These are phyloP conservation scores for Fusarium illudens DNA, from an alignment of 2,329 filamentous ascomycete species.

Conservation along the genomic window DNA sequence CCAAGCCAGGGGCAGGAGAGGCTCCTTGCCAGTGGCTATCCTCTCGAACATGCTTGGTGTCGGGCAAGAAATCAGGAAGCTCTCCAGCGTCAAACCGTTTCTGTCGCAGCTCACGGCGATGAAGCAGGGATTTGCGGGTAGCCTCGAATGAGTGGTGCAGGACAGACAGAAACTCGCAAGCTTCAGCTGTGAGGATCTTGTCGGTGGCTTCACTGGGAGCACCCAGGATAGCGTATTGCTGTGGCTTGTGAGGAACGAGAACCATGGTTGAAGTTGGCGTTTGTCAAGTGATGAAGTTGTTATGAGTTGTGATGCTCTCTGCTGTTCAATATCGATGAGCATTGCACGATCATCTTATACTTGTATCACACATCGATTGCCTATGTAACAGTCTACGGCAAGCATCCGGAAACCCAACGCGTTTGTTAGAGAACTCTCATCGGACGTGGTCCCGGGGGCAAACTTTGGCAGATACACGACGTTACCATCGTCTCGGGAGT, in stretches of 20 bases:
- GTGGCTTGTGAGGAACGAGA: background rate
- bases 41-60: conserved; percentile 95
- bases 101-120: conserved; percentile 86
- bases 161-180: conserved; percentile 89
- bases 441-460: background rate
- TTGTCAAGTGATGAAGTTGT: background rate
- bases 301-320: background rate
- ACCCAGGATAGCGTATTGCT: background rate
- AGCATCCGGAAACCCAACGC: background rate
- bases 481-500: background rate
- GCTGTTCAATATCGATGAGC: background rate
- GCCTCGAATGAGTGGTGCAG: conserved; percentile 94
- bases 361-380: background rate
- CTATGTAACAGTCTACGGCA: background rate
- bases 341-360: background rate
- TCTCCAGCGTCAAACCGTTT: conserved; percentile 90
- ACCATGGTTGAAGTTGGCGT: background rate
- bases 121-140: conserved; percentile 86
- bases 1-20: conserved; percentile 88
- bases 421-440: background rate
- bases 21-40: conserved; percentile 94
- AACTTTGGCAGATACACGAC: background rate
- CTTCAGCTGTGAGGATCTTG: conserved; percentile 91
- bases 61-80: conserved; percentile 91
- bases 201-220: background rate